A percentile compares a stretch with the other conserved stretches of the same genome.
Evolutionary conservation across 2,329 filamentous ascomycete species (phyloP).

Genomic region (Sarocladiaceae sp.): DNA sequence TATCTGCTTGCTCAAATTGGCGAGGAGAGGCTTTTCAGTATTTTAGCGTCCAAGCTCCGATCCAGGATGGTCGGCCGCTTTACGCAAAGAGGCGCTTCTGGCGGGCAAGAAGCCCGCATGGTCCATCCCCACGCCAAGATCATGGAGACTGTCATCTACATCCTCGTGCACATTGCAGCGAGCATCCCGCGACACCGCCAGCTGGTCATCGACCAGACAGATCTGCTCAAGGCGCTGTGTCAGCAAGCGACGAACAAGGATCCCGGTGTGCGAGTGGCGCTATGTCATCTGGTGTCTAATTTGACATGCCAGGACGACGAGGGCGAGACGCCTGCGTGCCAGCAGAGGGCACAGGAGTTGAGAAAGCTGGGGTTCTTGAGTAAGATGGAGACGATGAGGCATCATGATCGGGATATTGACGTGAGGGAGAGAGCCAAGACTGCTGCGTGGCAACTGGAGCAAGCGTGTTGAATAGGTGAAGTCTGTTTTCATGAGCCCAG

Average conservation of each 20-base stretch:
- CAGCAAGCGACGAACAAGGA: constrained; percentile 68
- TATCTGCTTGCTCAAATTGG: constrained; percentile 71
- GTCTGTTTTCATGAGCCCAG: too few relatives aligned
- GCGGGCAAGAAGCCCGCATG: constrained; percentile 38
- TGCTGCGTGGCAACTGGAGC: constrained; percentile 65
- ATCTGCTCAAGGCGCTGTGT: constrained; percentile 66
- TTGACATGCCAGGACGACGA: constrained; percentile 76
- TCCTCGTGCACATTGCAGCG: constrained; percentile 84
- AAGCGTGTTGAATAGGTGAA: too few relatives aligned
- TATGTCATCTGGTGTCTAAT: constrained; percentile 82
- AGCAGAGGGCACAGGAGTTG: constrained; percentile 62
- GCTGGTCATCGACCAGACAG: constrained; percentile 67
- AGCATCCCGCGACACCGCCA: constrained; percentile 73
- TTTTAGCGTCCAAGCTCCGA: constrained; percentile 72
- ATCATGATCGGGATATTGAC: constrained; percentile 69
- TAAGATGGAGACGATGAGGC: constrained; percentile 54
- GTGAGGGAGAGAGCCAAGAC: constrained; percentile 79
- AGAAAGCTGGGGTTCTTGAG: constrained; percentile 64
- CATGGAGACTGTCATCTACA: constrained; percentile 69
- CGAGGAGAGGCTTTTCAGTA: constrained; percentile 70
- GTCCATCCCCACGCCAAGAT: constrained; percentile 61
- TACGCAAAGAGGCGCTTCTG: constrained; percentile 29
- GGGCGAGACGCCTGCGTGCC: constrained; percentile 56
- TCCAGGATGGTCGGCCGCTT: constrained; percentile 51
- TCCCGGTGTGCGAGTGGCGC: constrained; percentile 66